phyloP scores from a whole-genome alignment of 257 asterid species.

The Paraleonurus japonicus region DNA sequence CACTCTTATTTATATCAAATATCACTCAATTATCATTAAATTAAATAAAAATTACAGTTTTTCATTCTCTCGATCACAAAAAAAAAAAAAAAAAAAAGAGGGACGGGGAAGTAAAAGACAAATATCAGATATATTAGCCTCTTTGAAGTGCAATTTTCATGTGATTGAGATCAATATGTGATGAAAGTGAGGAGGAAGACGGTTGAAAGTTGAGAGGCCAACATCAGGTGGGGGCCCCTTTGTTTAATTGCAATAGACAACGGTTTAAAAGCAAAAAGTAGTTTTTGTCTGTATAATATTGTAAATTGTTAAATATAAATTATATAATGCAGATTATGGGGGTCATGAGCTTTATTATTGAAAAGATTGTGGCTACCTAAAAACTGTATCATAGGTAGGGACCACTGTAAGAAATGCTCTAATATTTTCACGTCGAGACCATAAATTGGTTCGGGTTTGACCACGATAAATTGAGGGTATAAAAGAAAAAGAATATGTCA shows the following conservation, averaged over 20 bases:
- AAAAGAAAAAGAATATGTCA: too few relatives aligned
- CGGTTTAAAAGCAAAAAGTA: conserved; percentile 27
- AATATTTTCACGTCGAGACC: too few relatives aligned
- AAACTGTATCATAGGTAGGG: neutral
- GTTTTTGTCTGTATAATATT: neutral
- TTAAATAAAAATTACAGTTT: too few relatives aligned
- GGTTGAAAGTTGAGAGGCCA: neutral
- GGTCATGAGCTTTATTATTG: neutral
- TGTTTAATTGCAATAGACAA: neutral
- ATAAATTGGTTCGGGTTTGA: too few relatives aligned
- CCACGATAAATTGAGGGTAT: too few relatives aligned
- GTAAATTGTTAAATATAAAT: neutral
- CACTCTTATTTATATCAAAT: too few relatives aligned
- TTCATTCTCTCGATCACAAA: too few relatives aligned
- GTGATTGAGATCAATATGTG: neutral
- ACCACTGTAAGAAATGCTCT: too few relatives aligned
- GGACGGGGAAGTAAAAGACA: too few relatives aligned
- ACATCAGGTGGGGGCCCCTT: neutral
- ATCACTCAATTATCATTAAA: too few relatives aligned
- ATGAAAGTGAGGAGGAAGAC: neutral
- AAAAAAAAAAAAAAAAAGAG: too few relatives aligned
- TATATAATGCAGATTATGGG: neutral
- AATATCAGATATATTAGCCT: too few relatives aligned
- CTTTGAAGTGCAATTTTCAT: neutral
- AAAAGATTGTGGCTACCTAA: neutral